Evolutionary conservation across 768 basidiomycete genomes (phyloP).

Genomic region (Podaxis sp.): DNA sequence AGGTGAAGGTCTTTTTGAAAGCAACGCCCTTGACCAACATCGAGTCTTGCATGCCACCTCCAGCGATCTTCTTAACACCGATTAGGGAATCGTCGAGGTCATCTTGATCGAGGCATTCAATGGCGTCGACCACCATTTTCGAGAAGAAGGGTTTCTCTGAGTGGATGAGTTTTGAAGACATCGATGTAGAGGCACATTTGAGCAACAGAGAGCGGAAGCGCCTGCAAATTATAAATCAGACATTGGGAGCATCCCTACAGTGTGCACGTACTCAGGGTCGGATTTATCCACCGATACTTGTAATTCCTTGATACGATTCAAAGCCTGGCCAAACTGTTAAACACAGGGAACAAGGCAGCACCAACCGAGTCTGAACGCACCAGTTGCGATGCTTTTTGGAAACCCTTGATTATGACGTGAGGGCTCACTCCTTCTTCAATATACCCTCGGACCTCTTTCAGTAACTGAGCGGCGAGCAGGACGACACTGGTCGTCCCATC

Average conservation of each 20-base stretch:
- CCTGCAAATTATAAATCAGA: conserved; percentile 38
- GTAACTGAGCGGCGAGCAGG: conserved; percentile 86
- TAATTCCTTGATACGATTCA: conserved; percentile 83
- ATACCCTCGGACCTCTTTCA: conserved; percentile 88
- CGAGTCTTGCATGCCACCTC: conserved; percentile 97
- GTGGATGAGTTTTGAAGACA: conserved; percentile 99
- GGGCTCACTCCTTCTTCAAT: conserved; percentile 98
- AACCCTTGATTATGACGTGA: conserved; percentile 97
- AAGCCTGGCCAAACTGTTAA: conserved; percentile 49
- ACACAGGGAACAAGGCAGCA: conserved; percentile 8
- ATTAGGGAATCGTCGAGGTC: conserved; percentile 96
- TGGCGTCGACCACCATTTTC: conserved; percentile 97
- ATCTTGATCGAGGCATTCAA: conserved; percentile 86
- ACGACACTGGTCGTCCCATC: conserved; percentile 98
- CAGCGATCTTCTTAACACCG: conserved; percentile 96
- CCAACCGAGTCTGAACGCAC: conserved; percentile 43
- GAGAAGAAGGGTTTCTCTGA: conserved; percentile 99
- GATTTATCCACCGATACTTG: conserved; percentile 89
- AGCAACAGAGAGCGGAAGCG: conserved; percentile 91
- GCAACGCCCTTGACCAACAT: conserved; percentile 87
- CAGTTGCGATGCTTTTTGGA: conserved; percentile 82
- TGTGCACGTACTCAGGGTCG: conserved; percentile 72
- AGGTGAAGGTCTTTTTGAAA: conserved; percentile 99
- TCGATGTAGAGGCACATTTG: conserved; percentile 98
- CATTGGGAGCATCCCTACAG: not conserved